Percentiles rank a stretch among this genome's conserved stretches.
These are phyloP conservation scores for Blastomyces gilchristii DNA, from an alignment of 2,329 filamentous ascomycete genomes.

Conservation along the genomic window DNA sequence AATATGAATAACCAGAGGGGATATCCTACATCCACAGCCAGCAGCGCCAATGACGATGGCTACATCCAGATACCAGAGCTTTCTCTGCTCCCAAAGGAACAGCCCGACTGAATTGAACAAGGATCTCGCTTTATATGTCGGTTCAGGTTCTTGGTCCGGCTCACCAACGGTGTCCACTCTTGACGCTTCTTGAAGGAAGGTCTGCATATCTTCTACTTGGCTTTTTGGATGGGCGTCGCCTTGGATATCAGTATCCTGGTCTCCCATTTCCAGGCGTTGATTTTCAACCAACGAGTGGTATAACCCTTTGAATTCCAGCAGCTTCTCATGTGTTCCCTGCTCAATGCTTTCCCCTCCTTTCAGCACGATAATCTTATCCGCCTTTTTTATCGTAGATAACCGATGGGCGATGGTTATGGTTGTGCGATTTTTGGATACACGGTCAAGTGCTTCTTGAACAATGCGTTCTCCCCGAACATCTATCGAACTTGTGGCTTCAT, in stretches of 20 bases:
- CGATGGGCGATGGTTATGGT: slow-evolving; percentile 71
- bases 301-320: slow-evolving; percentile 52
- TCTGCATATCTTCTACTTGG: background rate
- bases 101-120: slow-evolving; percentile 18
- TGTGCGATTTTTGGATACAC: slow-evolving; percentile 51
- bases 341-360: slow-evolving; percentile 62
- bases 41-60: slow-evolving; percentile 20
- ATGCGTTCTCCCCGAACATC: slow-evolving; percentile 46
- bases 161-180: slow-evolving; percentile 1
- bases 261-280: slow-evolving; percentile 20
- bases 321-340: slow-evolving; percentile 62
- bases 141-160: slow-evolving; percentile 8
- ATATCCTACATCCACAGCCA: slow-evolving; percentile 24
- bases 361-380: slow-evolving; percentile 69
- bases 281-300: slow-evolving; percentile 57
- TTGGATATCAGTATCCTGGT: slow-evolving; percentile 7
- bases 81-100: slow-evolving; percentile 26
- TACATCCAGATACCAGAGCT: slow-evolving; percentile 23
- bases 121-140: slow-evolving; percentile 11
- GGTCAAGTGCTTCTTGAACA: slow-evolving; percentile 46
- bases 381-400: slow-evolving; percentile 62
- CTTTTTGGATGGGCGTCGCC: background rate
- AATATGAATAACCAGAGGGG: background rate
- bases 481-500: slow-evolving; percentile 65
- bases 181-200: slow-evolving; percentile 5